Evolutionary conservation across 208 protist species (phyloP), one percentile per base, ranked within the genome.

Genomic region (Acanthamoeba castellanii): DNA sequence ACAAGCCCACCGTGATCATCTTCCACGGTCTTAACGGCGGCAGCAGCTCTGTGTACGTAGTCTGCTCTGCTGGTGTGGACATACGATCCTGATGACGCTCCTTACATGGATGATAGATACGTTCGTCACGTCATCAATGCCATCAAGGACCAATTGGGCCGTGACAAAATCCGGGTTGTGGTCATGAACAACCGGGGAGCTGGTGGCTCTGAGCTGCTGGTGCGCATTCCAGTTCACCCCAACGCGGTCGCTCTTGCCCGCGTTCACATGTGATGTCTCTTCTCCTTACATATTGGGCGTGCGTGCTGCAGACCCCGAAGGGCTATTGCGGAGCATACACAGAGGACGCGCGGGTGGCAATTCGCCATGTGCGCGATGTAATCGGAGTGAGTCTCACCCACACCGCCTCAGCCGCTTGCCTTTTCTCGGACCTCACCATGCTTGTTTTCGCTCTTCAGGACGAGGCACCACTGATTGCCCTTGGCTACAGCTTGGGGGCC

Each of bases 131-230:
- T 91, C 16, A 91, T 91, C 57, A 91, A 18, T 20, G 57, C 57
- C 32, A 64, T 91, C 37, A 25, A 91, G 18, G 27, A 64, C 18
- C 14, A 91, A 32, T 11, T 91, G 55, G 85, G 85, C 25, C 30
- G 42, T 8, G 57, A 91, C 42, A n/a, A 70, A 11, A 50, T 91
- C 32, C 85, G 34, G 18, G 14, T 91, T 14, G 85, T 91, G 25
- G 85, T 91, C 55, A 72, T 72, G 57, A 91, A 91, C 85, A 91
- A 91, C 85, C 52, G 85, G 32, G 85, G 85, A 20, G 85, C 85
- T 18, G 85, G 57, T 30, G 85, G 85, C 16, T 74, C 85, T 25
- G 85, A 74, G 9, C 52, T 91, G n/a, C 61, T 72, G 14, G 85
- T 91, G 45, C 42, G 76, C 30, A 16, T 32, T 50, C 47, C 20